Evolutionary conservation across 2,329 filamentous ascomycete genomes (phyloP).

Genomic region (Penicillium brevicompactum): DNA sequence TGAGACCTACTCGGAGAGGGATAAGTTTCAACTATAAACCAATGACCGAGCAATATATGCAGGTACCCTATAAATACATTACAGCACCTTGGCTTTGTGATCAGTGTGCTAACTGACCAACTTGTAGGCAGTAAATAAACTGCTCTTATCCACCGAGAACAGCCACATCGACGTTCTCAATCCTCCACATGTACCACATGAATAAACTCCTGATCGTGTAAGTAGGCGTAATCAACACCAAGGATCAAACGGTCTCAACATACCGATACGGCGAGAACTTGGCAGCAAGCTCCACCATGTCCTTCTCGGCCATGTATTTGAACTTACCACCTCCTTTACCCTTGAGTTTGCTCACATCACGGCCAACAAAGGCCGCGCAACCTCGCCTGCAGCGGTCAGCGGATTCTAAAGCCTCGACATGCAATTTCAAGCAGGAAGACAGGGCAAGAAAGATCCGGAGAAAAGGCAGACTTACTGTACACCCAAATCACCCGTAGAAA

Average conservation of each 20-base stretch:
- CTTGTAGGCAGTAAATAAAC: too few relatives aligned
- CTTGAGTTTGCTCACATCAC: slow-evolving; percentile 82
- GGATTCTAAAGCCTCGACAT: not conserved
- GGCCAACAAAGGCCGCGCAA: slow-evolving; percentile 84
- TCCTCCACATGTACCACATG: slow-evolving; percentile 98
- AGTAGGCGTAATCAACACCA: slow-evolving; percentile 9
- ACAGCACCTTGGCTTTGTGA: not conserved
- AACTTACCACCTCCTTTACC: slow-evolving; percentile 79
- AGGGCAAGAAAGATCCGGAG: not conserved
- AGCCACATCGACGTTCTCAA: slow-evolving; percentile 74
- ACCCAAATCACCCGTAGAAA: slow-evolving; percentile 86
- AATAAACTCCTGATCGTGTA: slow-evolving; percentile 68
- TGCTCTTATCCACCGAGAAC: slow-evolving; percentile 40
- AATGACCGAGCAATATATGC: not conserved
- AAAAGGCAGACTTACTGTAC: slow-evolving; percentile 65
- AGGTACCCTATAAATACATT: not conserved
- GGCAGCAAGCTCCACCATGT: slow-evolving; percentile 82
- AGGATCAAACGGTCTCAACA: slow-evolving; percentile 23
- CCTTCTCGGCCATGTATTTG: slow-evolving; percentile 95
- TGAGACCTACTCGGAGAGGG: not conserved
- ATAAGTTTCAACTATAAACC: too few relatives aligned
- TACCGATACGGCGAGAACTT: slow-evolving; percentile 80
- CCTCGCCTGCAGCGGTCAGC: slow-evolving; percentile 59
- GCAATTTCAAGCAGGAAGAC: not conserved
- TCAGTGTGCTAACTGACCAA: too few relatives aligned